Base-by-base conservation (phyloP, 345 rosid genomes). In the Bruguiera sexangula region DNA sequence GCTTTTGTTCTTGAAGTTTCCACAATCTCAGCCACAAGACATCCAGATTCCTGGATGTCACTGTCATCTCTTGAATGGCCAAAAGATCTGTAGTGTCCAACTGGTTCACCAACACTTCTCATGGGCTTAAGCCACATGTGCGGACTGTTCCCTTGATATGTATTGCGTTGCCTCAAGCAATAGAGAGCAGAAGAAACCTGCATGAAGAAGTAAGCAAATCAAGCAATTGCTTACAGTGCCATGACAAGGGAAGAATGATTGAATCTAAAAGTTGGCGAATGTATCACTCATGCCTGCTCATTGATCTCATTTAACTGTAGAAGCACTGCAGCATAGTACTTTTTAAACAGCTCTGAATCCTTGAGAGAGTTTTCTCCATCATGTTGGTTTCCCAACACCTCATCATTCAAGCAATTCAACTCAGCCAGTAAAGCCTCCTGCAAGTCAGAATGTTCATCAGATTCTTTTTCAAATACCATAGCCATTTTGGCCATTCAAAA, bases 291-390 rank as follows among this genome's bases (percentile, higher is more conserved):
- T 89, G 75, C 96, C 90, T 88, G 90, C 61, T 88, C 96, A 78
- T 90, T 90, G 69, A 86, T 69, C 79, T 88, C 90, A 36, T 87
- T 88, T 69, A 90, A 78, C 85, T 75, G 88, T 30, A 85, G 76
- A 71, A 90, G 79, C 69, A 90, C 84, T 46, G 96, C 91, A 68
- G 93, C 96, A 78, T 90, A 88, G 66, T 88, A 87, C 82, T 88
- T 90, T 84, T 84, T 86, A 73, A 88, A 88, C 71, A 79, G 72
- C 76, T 88, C 91, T 53, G 90, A 86, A 68, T 83, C 89, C 82
- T 85, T 86, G 18, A 84, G 69, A 60, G 84, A 71, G 67, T 75
- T 81, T 70, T 82, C 78, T 51, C 83, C 86, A 60, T 75, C 85
- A 58, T 84, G 86, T 77, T 86, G 88, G 73, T 79, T 84, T 80